These are phyloP conservation scores for Schizophyllum commune DNA, from an alignment of 1,284 basidiomycete genomes.

Conservation along the genomic window DNA sequence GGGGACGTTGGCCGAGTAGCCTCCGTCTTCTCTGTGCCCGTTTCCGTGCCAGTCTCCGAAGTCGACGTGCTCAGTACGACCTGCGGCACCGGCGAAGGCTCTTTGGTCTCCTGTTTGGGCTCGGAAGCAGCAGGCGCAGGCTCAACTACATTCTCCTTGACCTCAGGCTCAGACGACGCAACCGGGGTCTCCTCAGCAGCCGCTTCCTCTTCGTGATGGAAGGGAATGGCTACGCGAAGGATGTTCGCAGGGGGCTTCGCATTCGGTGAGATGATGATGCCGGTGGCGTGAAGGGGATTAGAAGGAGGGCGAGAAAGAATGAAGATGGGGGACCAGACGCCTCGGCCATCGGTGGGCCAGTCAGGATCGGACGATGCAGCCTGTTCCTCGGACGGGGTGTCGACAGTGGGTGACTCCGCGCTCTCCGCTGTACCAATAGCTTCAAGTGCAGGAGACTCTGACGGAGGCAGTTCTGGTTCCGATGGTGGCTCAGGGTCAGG, in stretches of 20 bases:
- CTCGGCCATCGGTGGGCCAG: background rate
- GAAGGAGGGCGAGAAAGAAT: slow-evolving; percentile 44
- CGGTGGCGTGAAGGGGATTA: slow-evolving; percentile 52
- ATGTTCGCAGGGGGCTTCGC: slow-evolving; percentile 53
- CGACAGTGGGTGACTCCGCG: no score
- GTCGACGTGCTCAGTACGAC: background rate
- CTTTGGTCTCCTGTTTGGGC: background rate
- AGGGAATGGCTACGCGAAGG: slow-evolving; percentile 15
- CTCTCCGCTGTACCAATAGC: background rate
- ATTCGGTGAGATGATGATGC: slow-evolving; percentile 56
- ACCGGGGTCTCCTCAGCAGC: slow-evolving; percentile 44
- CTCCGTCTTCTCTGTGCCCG: background rate
- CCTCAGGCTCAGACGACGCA: slow-evolving; percentile 9
- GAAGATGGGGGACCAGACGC: background rate
- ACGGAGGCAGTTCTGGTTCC: background rate
- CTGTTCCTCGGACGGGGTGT: background rate
- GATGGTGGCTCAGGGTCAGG: background rate
- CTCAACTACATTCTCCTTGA: background rate
- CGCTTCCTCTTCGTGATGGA: slow-evolving; percentile 29
- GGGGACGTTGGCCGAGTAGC: slow-evolving; percentile 1
- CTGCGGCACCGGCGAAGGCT: background rate
- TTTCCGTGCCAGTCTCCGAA: background rate
- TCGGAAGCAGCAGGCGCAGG: background rate
- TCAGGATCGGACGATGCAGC: background rate
- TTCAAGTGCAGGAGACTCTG: background rate